Evolutionary conservation across 495 filamentous ascomycete species (phyloP).

Genomic region (Aspergillus saccharolyticus): DNA sequence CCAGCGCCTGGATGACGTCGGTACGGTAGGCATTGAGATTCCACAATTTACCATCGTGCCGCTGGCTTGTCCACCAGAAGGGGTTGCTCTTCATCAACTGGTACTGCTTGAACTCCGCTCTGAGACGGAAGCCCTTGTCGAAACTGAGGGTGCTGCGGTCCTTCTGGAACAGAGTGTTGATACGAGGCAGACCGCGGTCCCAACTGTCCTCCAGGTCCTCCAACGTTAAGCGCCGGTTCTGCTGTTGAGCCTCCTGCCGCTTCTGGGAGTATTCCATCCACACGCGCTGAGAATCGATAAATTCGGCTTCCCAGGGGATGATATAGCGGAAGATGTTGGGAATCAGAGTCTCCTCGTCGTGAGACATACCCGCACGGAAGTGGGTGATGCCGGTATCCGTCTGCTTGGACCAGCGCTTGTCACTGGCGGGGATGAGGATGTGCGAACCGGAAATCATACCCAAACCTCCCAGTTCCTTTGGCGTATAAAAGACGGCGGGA

Average conservation of each 20-base stretch:
- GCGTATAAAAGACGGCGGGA: conserved; percentile 97
- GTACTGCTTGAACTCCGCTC: conserved; percentile 97
- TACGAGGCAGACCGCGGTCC: conserved; percentile 96
- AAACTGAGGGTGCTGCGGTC: conserved; percentile 96
- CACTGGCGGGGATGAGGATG: conserved; percentile 95
- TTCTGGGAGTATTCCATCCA: conserved; percentile 99
- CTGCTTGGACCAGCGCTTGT: conserved; percentile 97
- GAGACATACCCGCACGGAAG: conserved; percentile 96
- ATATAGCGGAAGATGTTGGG: conserved; percentile 99
- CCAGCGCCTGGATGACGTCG: conserved; percentile 96
- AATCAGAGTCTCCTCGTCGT: conserved; percentile 96
- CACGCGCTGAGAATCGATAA: conserved; percentile 96
- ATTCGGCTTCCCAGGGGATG: conserved; percentile 98
- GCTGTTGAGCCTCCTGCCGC: conserved; percentile 92
- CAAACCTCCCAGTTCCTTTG: conserved; percentile 94
- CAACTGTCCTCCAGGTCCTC: conserved; percentile 99
- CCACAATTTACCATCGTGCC: conserved; percentile 98
- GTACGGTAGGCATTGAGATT: conserved; percentile 97
- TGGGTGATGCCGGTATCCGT: conserved; percentile 97
- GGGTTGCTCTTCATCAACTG: conserved; percentile 99
- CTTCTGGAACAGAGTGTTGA: conserved; percentile 99
- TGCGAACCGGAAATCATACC: conserved; percentile 99
- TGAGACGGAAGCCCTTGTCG: conserved; percentile 95
- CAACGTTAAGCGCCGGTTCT: conserved; percentile 89
- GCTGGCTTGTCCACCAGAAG: conserved; percentile 99